These are phyloP conservation scores for Epipyxis sp. DNA, from an alignment of 108 stramenopile species.

Conservation along the genomic window DNA sequence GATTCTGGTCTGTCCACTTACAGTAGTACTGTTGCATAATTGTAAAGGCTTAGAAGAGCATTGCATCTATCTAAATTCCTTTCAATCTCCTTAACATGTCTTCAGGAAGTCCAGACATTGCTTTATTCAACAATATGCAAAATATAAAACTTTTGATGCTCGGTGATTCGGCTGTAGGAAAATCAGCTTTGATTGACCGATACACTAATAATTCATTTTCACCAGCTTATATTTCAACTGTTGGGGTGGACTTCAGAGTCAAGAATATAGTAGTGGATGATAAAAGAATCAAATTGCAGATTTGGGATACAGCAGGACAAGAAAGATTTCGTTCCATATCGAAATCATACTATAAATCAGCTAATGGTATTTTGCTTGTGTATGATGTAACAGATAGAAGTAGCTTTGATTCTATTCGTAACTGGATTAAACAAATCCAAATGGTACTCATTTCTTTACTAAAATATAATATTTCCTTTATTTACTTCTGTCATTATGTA, in stretches of 20 bases:
- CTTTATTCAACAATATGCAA: too few relatives aligned
- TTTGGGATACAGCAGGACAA: slow-evolving; percentile 58
- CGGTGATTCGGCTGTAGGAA: slow-evolving; percentile 52
- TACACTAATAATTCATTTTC: slow-evolving; percentile 56
- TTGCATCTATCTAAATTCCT: too few relatives aligned
- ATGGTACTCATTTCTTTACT: too few relatives aligned
- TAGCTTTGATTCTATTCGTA: slow-evolving; percentile 52
- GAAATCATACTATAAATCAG: slow-evolving; percentile 50
- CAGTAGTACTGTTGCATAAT: too few relatives aligned
- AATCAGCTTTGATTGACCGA: slow-evolving; percentile 49
- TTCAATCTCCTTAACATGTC: too few relatives aligned
- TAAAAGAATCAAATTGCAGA: slow-evolving; percentile 44
- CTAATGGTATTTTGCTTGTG: slow-evolving; percentile 52
- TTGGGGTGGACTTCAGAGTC: slow-evolving; percentile 53
- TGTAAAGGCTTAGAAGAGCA: too few relatives aligned
- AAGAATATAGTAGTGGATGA: slow-evolving; percentile 33
- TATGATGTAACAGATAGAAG: slow-evolving; percentile 55
- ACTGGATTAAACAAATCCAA: slow-evolving; percentile 59
- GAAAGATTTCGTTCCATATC: slow-evolving; percentile 56
- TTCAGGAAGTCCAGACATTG: too few relatives aligned
- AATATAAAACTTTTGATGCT: slow-evolving; percentile 42
- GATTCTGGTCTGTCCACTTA: too few relatives aligned
- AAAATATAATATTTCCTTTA: too few relatives aligned
- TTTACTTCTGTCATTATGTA: too few relatives aligned
- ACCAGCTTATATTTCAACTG: slow-evolving; percentile 45